A percentile compares a stretch with the other conserved stretches of the same genome.
Conservation (phyloP, 2,329 filamentous ascomycete species). For the Aspergillus nomiae region DNA sequence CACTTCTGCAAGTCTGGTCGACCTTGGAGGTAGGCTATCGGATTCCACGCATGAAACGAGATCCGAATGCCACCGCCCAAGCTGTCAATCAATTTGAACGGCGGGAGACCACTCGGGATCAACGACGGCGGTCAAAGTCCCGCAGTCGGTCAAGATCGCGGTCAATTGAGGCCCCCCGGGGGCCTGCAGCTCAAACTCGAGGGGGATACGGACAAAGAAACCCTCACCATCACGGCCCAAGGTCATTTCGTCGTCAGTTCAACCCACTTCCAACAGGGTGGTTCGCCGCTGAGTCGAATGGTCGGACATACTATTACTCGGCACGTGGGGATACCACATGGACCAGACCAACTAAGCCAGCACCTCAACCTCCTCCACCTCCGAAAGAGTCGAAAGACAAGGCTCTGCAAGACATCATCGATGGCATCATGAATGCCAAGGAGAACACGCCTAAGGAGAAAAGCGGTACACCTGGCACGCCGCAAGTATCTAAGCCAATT, state of each 20-base stretch:
- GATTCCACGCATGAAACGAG: slow-evolving; percentile 86
- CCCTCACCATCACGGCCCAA: slow-evolving; percentile 58
- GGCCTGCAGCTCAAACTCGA: slow-evolving; percentile 48
- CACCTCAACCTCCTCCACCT: slow-evolving; percentile 62
- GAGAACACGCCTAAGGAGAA: slow-evolving; percentile 57
- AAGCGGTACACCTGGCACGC: slow-evolving; percentile 63
- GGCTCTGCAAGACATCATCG: slow-evolving; percentile 79
- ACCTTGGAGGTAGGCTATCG: slow-evolving; percentile 88
- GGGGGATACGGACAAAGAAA: slow-evolving; percentile 61
- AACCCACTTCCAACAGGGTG: slow-evolving; percentile 76
- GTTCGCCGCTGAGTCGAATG: slow-evolving; percentile 75
- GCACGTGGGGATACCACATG: slow-evolving; percentile 77
- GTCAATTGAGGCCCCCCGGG: slow-evolving; percentile 47
- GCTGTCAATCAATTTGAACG: slow-evolving; percentile 68
- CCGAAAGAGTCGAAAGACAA: slow-evolving; percentile 74
- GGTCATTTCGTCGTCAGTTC: slow-evolving; percentile 58
- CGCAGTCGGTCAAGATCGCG: slow-evolving; percentile 53
- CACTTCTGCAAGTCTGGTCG: slow-evolving; percentile 80
- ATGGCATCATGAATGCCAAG: slow-evolving; percentile 75
- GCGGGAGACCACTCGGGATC: slow-evolving; percentile 52
- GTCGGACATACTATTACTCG: slow-evolving; percentile 84
- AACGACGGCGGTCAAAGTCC: slow-evolving; percentile 51
- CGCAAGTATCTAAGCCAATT: slow-evolving; percentile 60
- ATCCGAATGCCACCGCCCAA: slow-evolving; percentile 61
- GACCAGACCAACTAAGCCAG: slow-evolving; percentile 72